Conservation (phyloP, 331 rosid species). For the Prunus yedoensis region DNA sequence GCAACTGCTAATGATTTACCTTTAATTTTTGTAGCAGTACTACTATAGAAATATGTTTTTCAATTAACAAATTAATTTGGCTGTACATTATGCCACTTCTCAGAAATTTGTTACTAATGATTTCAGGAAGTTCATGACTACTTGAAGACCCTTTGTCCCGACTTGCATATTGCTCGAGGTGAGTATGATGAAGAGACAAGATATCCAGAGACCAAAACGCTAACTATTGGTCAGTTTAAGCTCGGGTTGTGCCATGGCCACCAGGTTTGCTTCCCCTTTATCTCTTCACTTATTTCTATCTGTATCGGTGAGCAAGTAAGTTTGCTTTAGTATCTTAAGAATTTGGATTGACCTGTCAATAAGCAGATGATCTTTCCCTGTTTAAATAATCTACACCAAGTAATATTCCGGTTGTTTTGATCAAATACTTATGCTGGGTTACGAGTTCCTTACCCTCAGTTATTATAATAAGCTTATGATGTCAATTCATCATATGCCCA, state of each 20-base stretch:
- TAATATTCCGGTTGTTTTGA: neutral
- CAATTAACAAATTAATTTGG: neutral
- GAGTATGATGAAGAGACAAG: slow-evolving; percentile 87
- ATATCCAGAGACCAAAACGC: slow-evolving; percentile 95
- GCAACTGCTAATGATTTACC: neutral
- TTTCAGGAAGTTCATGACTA: slow-evolving; percentile 96
- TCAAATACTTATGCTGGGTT: neutral
- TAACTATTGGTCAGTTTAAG: slow-evolving; percentile 97
- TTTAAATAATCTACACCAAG: neutral
- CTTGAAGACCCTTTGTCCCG: slow-evolving; percentile 96
- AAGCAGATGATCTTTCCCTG: neutral
- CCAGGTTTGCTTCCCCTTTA: slow-evolving; percentile 64
- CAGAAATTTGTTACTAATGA: slow-evolving; percentile 18
- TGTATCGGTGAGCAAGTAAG: neutral
- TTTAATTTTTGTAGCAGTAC: neutral
- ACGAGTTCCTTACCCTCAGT: neutral
- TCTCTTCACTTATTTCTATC: neutral
- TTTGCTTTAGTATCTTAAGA: neutral
- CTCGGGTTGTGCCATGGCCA: slow-evolving; percentile 97
- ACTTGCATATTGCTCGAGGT: slow-evolving; percentile 88
- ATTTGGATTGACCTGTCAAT: neutral
- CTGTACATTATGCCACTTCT: slow-evolving; percentile 11
- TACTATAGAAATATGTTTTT: neutral
- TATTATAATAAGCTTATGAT: neutral
- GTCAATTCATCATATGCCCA: neutral